These are phyloP conservation scores for Talaromyces amestolkiae DNA, from an alignment of 2,329 filamentous ascomycete species.

Conservation along the genomic window DNA sequence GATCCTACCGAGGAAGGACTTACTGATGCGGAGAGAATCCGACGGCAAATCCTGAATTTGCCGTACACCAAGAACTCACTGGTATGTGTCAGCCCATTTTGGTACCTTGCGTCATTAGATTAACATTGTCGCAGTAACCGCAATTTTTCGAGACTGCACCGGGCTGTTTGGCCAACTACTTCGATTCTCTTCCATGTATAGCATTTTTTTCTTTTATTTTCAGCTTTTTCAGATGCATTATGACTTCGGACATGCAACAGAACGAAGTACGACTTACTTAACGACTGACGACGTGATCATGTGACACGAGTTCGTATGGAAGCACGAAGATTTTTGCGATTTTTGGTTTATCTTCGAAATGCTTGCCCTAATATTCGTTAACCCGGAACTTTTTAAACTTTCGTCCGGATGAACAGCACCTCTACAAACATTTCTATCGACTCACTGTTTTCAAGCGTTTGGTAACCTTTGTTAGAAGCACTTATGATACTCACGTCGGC, in stretches of 20 bases:
- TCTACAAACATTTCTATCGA: conserved; percentile 11
- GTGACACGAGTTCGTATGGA: conserved; percentile 21
- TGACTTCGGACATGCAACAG: conserved; percentile 20
- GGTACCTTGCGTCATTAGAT: neutral
- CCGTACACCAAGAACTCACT: conserved; percentile 28
- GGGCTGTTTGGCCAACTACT: neutral
- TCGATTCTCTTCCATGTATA: conserved; percentile 18
- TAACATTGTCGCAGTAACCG: conserved; percentile 12
- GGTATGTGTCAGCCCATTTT: neutral
- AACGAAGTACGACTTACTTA: conserved; percentile 24
- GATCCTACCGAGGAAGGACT: conserved; percentile 36
- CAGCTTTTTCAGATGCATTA: conserved; percentile 13
- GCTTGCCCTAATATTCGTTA: conserved; percentile 11
- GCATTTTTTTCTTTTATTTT: conserved; percentile 14
- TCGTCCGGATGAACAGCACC: conserved; percentile 10
- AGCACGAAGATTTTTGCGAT: conserved; percentile 21
- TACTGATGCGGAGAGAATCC: conserved; percentile 40
- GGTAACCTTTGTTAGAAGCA: conserved; percentile 14
- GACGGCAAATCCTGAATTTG: conserved; percentile 40
- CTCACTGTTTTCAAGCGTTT: conserved; percentile 15
- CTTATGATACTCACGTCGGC: conserved; percentile 17
- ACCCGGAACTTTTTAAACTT: neutral
- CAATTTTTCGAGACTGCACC: neutral
- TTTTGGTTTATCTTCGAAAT: conserved; percentile 20
- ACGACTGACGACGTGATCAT: conserved; percentile 34